Conservation (phyloP, 2,329 filamentous ascomycete genomes). For the Dactylellina parvicollis region DNA sequence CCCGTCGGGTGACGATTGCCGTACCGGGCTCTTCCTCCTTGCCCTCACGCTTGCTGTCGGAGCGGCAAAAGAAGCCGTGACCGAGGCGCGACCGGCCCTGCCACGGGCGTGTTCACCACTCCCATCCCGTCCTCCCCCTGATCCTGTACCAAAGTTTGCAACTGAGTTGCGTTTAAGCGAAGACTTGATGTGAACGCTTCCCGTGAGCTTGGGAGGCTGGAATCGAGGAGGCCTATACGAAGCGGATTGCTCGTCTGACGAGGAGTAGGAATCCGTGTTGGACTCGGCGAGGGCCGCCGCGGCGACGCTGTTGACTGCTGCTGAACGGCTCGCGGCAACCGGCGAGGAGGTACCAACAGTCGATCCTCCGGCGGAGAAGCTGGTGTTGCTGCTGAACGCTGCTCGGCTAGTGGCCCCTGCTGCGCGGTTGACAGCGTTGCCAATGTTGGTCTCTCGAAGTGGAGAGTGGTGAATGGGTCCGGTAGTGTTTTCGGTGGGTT, state of each 20-base stretch:
- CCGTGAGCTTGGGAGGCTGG: constrained; percentile 50
- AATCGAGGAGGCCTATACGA: constrained; percentile 52
- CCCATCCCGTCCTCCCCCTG: constrained; percentile 6
- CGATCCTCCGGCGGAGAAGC: constrained; percentile 30
- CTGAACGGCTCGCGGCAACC: constrained; percentile 40
- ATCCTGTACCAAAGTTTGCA: constrained; percentile 37
- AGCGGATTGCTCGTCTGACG: constrained; percentile 53
- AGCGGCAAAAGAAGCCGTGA: constrained; percentile 55
- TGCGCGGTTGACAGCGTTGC: constrained; percentile 46
- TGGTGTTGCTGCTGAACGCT: constrained; percentile 9
- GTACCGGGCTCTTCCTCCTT: constrained; percentile 61
- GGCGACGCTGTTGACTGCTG: constrained; percentile 9
- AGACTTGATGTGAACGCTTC: constrained; percentile 52
- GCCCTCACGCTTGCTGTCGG: constrained; percentile 57
- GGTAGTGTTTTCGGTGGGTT: constrained; percentile 1
- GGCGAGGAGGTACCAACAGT: constrained; percentile 47
- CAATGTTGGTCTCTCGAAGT: constrained; percentile 52
- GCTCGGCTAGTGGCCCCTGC: constrained; percentile 29
- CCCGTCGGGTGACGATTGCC: constrained; percentile 61
- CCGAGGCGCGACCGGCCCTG: constrained; percentile 37
- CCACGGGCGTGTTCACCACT: constrained; percentile 7
- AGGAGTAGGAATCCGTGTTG: constrained; percentile 54
- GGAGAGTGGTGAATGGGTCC: constrained; percentile 29
- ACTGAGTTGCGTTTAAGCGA: constrained; percentile 52
- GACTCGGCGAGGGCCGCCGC: constrained; percentile 50